Evolutionary conservation across 768 basidiomycete genomes (phyloP).

Genomic region (Tylopilus rubrobrunneus): DNA sequence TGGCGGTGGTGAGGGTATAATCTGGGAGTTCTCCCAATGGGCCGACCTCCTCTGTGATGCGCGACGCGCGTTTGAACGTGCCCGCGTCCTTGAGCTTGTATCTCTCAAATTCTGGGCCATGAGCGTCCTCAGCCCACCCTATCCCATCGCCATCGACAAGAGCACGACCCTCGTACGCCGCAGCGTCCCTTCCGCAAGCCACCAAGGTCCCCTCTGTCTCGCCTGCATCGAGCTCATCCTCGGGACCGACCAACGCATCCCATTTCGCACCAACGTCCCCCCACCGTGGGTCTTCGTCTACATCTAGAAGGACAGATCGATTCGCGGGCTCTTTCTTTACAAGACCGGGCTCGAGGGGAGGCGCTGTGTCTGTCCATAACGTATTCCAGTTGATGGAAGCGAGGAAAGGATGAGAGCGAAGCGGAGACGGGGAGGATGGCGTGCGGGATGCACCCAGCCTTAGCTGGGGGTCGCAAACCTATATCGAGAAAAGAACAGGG

Average conservation of each 20-base stretch:
- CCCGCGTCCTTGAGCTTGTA: conserved; percentile 15
- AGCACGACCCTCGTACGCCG: neutral
- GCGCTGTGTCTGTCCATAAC: conserved; percentile 63
- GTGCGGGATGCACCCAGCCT: conserved; percentile 54
- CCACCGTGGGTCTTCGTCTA: conserved; percentile 38
- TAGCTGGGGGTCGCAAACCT: conserved; percentile 56
- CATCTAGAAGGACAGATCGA: conserved; percentile 4
- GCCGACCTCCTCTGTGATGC: conserved; percentile 37
- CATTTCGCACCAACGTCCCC: conserved; percentile 52
- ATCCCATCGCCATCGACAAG: conserved; percentile 35
- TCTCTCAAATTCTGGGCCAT: conserved; percentile 31
- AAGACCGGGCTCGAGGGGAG: conserved; percentile 55
- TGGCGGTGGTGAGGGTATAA: conserved; percentile 16
- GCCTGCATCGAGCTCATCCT: conserved; percentile 23
- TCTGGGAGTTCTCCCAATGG: conserved; percentile 41
- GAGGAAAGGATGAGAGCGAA: conserved; percentile 65
- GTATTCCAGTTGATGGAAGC: conserved; percentile 52
- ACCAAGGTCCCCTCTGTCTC: conserved; percentile 8
- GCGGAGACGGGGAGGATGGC: conserved; percentile 36
- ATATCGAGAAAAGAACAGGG: conserved; percentile 18
- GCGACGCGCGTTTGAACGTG: conserved; percentile 19
- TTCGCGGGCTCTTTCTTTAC: conserved; percentile 42
- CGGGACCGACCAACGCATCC: conserved; percentile 42
- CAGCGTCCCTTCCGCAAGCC: neutral
- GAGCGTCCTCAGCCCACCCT: conserved; percentile 51